A percentile compares a stretch with the other conserved stretches of the same genome.
These are phyloP conservation scores for Scorias spongiosa DNA, from an alignment of 2,329 filamentous ascomycete species.

Conservation along the genomic window DNA sequence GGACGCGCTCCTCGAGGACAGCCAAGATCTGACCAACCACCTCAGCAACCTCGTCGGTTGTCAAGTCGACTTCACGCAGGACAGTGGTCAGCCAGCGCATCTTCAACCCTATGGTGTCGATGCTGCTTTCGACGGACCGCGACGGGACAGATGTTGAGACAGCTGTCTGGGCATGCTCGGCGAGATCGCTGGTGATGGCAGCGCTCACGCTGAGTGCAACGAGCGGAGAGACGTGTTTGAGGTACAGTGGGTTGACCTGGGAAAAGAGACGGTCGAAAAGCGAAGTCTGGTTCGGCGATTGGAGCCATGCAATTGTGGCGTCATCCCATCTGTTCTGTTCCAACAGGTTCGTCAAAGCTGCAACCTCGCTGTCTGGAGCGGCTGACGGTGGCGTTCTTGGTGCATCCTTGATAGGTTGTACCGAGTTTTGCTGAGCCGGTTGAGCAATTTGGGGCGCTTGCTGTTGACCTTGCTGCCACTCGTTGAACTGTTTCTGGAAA, in stretches of 20 bases:
- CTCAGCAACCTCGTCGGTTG: not conserved
- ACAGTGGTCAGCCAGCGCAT: not conserved
- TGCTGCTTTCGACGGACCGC: not conserved
- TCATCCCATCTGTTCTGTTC: slow-evolving; percentile 36
- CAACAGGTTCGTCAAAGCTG: slow-evolving; percentile 48
- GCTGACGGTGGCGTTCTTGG: not conserved
- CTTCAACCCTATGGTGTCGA: not conserved
- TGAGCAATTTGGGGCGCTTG: slow-evolving; percentile 39
- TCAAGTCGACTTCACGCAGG: not conserved
- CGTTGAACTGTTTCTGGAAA: slow-evolving; percentile 43
- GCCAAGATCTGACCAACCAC: not conserved
- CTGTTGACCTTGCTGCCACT: slow-evolving; percentile 26
- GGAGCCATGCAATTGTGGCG: slow-evolving; percentile 52
- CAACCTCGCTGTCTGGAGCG: slow-evolving; percentile 37
- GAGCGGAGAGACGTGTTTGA: slow-evolving; percentile 40
- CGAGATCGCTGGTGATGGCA: slow-evolving; percentile 33
- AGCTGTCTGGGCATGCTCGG: not conserved
- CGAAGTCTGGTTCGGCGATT: slow-evolving; percentile 95
- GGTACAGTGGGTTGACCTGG: slow-evolving; percentile 40
- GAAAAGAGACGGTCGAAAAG: slow-evolving; percentile 62
- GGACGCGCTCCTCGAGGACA: not conserved
- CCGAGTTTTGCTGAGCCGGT: slow-evolving; percentile 8
- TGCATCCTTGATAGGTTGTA: slow-evolving; percentile 25
- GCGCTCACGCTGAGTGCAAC: slow-evolving; percentile 46
- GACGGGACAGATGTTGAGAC: not conserved